These are phyloP conservation scores for Gonapodya sp. DNA, from an alignment of 192 early-diverging fungal genomes.

Conservation along the genomic window DNA sequence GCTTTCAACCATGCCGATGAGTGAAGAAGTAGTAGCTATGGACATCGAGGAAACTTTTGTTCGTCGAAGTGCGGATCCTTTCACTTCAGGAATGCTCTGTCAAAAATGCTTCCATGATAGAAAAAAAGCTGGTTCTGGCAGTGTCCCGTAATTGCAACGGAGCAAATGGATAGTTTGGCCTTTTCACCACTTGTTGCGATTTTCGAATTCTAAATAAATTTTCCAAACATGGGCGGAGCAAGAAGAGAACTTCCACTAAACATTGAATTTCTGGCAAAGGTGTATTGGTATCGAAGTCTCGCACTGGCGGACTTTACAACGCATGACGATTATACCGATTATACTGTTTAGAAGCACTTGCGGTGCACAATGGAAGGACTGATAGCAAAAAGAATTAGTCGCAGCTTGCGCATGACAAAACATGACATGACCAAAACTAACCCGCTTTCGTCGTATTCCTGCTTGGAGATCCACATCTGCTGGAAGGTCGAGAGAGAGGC, in stretches of 20 bases:
- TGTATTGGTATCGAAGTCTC: not conserved
- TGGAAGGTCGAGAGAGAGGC: conserved; percentile 54
- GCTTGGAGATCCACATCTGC: conserved; percentile 57
- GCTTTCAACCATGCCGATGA: no score
- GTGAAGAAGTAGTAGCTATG: no score
- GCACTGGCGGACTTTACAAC: no score
- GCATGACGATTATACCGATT: not conserved
- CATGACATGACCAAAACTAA: not conserved
- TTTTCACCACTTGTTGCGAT: no score
- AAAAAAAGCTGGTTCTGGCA: no score
- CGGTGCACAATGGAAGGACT: not conserved
- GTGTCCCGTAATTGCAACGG: no score
- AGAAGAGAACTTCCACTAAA: not conserved
- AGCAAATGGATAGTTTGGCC: no score
- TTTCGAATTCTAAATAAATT: no score
- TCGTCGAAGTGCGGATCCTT: not conserved
- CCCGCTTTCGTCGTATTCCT: conserved; percentile 87
- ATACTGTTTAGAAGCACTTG: not conserved
- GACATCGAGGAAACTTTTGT: no score
- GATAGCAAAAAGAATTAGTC: not conserved
- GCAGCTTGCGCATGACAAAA: no score
- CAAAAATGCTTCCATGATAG: not conserved
- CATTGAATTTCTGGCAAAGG: not conserved
- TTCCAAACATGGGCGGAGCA: no score
- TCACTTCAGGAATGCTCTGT: not conserved